Base-by-base conservation (phyloP, 306 rosid species). In the Cicer bijugum region DNA sequence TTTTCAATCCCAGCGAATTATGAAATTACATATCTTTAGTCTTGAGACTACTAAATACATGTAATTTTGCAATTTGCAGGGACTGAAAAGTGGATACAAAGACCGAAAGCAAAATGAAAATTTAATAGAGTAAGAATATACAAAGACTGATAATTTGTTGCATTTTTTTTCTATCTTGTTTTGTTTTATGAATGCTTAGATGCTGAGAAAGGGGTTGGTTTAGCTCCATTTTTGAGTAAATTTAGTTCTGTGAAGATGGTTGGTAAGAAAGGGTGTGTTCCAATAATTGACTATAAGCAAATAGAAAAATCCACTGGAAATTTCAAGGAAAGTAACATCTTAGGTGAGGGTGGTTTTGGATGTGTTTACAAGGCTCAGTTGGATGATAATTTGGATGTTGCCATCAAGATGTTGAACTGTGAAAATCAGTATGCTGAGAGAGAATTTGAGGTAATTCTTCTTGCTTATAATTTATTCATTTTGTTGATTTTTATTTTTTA, bases 261-360 rank as follows among this genome's bases (percentile, higher is more conserved):
- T 68, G 96, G 88, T 7, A 86, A 86, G 77, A 90, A 85, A 68
- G 89, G 93, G 44, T 81, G 89, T 84, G 90, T 85, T 78, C 74
- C 88, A 71, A 39, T 87, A 35, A 70, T 95, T 60, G 99, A 95
- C 38, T 90, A 89, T 19, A 88, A 84, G 87, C 85, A 80, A 39
- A 75, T 92, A 40, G 97, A 95, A 72, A 92, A 89, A n/a, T 86
- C 85, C 14, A 90, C 99, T 0, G 72, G 76, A 56, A 81, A 86
- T 78, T 95, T 92, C 78, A 76, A 15, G 71, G 97, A 90, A 53
- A 84, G 85, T 77, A 95, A 92, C 76, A 83, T 95, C 8, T 79
- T 95, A 71, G 99, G 97, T 2, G 91, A 78, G 85, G 97, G 99
- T 56, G 99, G 96, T 67, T 95, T 95, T 81, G 99, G 97, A 77